Evolutionary conservation across 1,284 basidiomycete genomes (phyloP).

Genomic region (Wolfiporia cocos): DNA sequence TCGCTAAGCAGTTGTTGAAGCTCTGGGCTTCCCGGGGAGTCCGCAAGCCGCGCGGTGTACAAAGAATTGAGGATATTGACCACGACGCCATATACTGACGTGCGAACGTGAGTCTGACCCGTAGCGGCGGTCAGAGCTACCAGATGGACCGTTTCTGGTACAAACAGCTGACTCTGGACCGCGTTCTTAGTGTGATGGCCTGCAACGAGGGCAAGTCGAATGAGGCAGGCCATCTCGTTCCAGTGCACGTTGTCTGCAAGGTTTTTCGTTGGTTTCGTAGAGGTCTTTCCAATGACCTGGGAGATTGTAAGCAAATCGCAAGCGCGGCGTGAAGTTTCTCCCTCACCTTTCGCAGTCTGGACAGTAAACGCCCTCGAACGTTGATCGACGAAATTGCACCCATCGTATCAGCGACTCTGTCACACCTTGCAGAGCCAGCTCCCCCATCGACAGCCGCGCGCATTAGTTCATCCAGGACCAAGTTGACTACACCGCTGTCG

Average conservation of each 20-base stretch:
- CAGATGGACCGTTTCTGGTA: constrained; percentile 79
- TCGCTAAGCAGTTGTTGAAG: constrained; percentile 59
- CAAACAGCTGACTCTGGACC: constrained; percentile 68
- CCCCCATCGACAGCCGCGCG: constrained; percentile 78
- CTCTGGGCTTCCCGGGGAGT: constrained; percentile 45
- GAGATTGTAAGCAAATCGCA: background rate
- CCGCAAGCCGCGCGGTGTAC: constrained; percentile 53
- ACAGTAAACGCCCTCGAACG: constrained; percentile 72
- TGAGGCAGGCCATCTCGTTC: constrained; percentile 78
- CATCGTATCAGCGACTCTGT: constrained; percentile 71
- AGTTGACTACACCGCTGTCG: constrained; percentile 61
- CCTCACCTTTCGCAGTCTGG: constrained; percentile 71
- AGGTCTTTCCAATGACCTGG: constrained; percentile 69
- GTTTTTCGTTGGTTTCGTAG: constrained; percentile 52
- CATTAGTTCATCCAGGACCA: constrained; percentile 74
- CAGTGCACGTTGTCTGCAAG: constrained; percentile 73
- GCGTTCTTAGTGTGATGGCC: constrained; percentile 62
- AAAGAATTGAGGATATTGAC: constrained; percentile 79
- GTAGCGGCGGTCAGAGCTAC: constrained; percentile 71
- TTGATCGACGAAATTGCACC: constrained; percentile 71
- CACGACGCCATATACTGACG: constrained; percentile 75
- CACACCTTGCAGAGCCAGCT: constrained; percentile 67
- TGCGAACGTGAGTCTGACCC: constrained; percentile 69
- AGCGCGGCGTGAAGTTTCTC: background rate
- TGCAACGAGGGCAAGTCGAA: constrained; percentile 68